Evolutionary conservation across 345 rosid genomes (phyloP).

Genomic region (Diplotaxis tenuifolia): DNA sequence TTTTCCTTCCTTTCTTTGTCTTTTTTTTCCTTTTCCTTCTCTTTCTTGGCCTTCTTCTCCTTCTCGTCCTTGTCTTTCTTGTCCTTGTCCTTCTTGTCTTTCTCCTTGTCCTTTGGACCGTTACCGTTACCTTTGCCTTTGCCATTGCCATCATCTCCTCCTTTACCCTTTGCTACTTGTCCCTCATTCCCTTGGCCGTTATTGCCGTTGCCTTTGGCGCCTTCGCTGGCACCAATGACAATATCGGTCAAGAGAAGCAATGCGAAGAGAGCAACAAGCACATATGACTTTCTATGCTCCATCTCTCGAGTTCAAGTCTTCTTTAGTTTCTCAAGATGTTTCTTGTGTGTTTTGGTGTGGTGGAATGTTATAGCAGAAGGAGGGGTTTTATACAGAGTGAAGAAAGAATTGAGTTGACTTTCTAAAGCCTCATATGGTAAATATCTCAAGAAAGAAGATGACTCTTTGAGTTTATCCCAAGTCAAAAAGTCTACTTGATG

Average conservation of each 20-base stretch:
- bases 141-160: conserved; percentile 13
- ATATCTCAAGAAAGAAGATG: conserved; percentile 26
- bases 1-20: conserved; percentile 25
- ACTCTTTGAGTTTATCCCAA: conserved; percentile 39
- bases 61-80: not conserved
- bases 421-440: conserved; percentile 19
- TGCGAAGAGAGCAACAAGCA: conserved; percentile 39
- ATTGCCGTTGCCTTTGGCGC: conserved; percentile 22
- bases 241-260: conserved; percentile 40
- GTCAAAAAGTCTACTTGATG: conserved; percentile 18
- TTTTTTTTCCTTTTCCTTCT: conserved; percentile 6
- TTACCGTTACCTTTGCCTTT: not conserved
- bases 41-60: conserved; percentile 5
- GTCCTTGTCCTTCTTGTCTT: not conserved
- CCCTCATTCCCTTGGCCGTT: conserved; percentile 6
- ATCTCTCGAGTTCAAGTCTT: conserved; percentile 17
- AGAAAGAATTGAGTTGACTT: conserved; percentile 23
- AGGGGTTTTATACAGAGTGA: conserved; percentile 30
- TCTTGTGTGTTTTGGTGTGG: conserved; percentile 15
- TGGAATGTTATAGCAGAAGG: conserved; percentile 16
- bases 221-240: conserved; percentile 31
- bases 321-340: conserved; percentile 19
- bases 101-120: conserved; percentile 21
- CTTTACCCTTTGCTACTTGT: conserved; percentile 22
- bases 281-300: conserved; percentile 37